phyloP scores from a whole-genome alignment of 1,284 basidiomycete genomes.

The Fomitiporia mediterranea region DNA sequence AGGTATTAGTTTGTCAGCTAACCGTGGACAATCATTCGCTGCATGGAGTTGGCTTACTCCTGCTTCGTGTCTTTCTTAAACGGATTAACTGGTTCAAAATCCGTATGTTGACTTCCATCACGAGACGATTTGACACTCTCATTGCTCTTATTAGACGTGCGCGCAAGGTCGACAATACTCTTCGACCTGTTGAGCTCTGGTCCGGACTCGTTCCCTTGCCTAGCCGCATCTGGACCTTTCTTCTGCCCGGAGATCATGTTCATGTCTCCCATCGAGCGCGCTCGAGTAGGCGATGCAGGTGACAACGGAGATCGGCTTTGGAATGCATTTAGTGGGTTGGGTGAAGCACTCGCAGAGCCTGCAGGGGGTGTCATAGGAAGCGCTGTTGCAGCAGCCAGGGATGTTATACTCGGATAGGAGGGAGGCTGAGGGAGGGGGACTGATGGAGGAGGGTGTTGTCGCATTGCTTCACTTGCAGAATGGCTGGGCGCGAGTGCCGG shows the following conservation, averaged over 20 bases:
- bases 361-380: constrained; percentile 2
- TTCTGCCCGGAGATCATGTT: constrained; percentile 37
- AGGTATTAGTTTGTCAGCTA: neutral
- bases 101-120: neutral
- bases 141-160: constrained; percentile 7
- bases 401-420: constrained; percentile 1
- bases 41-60: neutral
- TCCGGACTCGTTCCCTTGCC: constrained; percentile 1
- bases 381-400: neutral
- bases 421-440: constrained; percentile 1
- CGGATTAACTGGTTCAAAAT: constrained; percentile 3
- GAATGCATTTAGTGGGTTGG: neutral
- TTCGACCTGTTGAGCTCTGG: constrained; percentile 11
- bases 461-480: neutral
- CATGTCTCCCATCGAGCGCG: constrained; percentile 55
- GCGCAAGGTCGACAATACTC: constrained; percentile 17
- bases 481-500: neutral
- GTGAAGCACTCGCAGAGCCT: neutral
- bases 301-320: constrained; percentile 11
- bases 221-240: neutral
- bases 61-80: constrained; percentile 16
- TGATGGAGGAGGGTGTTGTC: neutral
- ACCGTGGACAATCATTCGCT: neutral
- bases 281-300: constrained; percentile 40
- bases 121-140: constrained; percentile 11